Evolutionary conservation across 352 stramenopile genomes (phyloP), one percentile per base, ranked within the genome.

Genomic region (Phytopythium cucurbitacearum): DNA sequence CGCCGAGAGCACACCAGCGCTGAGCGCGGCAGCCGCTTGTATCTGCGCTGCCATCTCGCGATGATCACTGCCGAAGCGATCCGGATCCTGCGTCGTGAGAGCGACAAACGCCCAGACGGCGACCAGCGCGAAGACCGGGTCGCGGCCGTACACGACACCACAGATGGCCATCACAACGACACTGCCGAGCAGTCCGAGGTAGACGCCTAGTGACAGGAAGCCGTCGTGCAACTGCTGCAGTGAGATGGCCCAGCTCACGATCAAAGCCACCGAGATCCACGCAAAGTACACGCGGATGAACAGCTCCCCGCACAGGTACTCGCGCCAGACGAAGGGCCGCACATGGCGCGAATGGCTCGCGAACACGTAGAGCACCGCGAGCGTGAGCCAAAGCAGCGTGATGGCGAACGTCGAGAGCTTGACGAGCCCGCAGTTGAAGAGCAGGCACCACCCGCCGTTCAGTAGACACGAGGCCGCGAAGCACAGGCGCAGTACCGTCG

Each of bases 351-450:
- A 63, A 37, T 85, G 65, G 55, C 67, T 85, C 38, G 72, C 65
- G 40, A 84, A 86, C 35, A 87, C 53, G 60, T 90, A 90, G 50
- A 90, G 69, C n/a, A 62, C 65, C 48, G 86, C 57, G 7, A 87
- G 54, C 48, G 72, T 68, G 43, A 87, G 40, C 76, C 76, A 89
- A 35, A 85, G 66, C 51, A 87, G 51, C 36, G 70, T 75, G 12
- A 87, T 73, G 48, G 76, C 56, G 16, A 86, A 36, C 33, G 60
- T 73, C 47, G 74, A 65, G 42, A 66, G 57, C 34, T 66, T 48
- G 42, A 85, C 61, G 36, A 71, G 56, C 12, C 58, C 72, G 37
- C 51, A 57, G 43, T 67, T 71, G 54, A 85, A 76, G 15, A 77
- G 64, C 48, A 87, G 57, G 50, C 71, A 78, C 80, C 76, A 87